A percentile compares a stretch with the other conserved stretches of the same genome.
These are phyloP conservation scores for Grigorovia transvaalensis DNA, from an alignment of 805 yeast genomes.

Conservation along the genomic window DNA sequence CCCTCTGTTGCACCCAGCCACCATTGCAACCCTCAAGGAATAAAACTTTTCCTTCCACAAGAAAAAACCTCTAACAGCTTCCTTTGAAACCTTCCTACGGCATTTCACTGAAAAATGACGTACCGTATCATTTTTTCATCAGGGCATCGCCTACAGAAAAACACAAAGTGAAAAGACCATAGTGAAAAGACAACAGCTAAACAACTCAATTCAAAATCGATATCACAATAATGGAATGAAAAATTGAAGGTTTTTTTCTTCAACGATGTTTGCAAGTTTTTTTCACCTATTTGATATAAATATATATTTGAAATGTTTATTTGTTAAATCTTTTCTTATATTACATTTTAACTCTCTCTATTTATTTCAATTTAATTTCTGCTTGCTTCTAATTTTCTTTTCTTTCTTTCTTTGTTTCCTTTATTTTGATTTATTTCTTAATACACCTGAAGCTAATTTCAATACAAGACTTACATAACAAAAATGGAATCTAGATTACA, in stretches of 20 bases:
- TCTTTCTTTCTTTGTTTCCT: background rate
- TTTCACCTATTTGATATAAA: background rate
- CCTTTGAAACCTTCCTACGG: no score
- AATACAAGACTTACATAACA: slow-evolving; percentile 1
- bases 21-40: background rate
- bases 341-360: background rate
- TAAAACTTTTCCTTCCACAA: no score
- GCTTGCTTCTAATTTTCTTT: background rate
- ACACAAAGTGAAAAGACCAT: no score
- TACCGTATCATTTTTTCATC: no score
- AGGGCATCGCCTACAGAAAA: no score
- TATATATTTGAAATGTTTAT: no score
- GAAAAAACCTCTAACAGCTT: no score
- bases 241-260: background rate
- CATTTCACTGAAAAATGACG: no score
- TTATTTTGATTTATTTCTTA: background rate
- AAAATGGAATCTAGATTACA: slow-evolving; percentile 41
- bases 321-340: background rate
- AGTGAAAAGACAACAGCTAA: no score
- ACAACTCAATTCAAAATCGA: no score
- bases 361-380: background rate
- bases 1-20: background rate
- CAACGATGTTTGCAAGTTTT: background rate
- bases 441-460: background rate
- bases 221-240: no score